Evolutionary conservation across 176 grass and related monocot species (phyloP).

Genomic region (Zea mays): Zm-B73-REFERENCE-NAM-5.0 NC_050096.1:40576001-40576500

Average conservation of each 20-base stretch:
- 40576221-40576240: not conserved
- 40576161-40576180: constrained; percentile 49
- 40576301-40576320: too few species aligned
- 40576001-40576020: constrained; percentile 72
- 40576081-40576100: constrained; percentile 6
- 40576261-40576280: too few species aligned
- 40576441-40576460: too few species aligned
- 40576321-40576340: too few species aligned
- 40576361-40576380: too few species aligned
- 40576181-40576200: constrained; percentile 65
- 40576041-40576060: constrained; percentile 13
- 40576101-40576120: constrained; percentile 71
- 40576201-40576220: constrained; percentile 84
- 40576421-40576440: too few species aligned
- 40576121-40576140: constrained; percentile 84
- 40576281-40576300: constrained; percentile 5
- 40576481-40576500: too few species aligned
- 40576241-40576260: too few species aligned
- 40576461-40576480: too few species aligned
- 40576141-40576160: constrained; percentile 87
- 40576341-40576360: too few species aligned
- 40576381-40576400: too few species aligned
- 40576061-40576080: not conserved
- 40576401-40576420: too few species aligned
- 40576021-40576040: constrained; percentile 57